Base-by-base conservation (phyloP, 2,329 filamentous ascomycete genomes). In the Curvularia spicifera region DNA sequence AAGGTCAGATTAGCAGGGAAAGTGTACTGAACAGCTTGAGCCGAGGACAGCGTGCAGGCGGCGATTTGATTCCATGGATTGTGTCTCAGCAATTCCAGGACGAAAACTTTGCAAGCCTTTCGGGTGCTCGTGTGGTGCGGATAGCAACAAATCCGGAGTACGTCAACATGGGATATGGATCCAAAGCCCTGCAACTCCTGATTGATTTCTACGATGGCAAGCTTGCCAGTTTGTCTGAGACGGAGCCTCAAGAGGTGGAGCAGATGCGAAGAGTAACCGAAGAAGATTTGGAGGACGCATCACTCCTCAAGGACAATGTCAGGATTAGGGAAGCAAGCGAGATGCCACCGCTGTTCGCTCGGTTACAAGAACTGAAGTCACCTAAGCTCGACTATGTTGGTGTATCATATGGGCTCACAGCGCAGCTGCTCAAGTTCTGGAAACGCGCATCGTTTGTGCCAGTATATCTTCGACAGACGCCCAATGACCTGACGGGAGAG, bases 61-160 rank as follows among this genome's bases (percentile, higher is more conserved):
- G 95, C 70, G 95, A 99, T 76, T 81, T 99, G 53, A 99, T 99
- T 56, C 95, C 95, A 0, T 99, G 95, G 95, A 85, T 98, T 31
- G 91, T 99, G 62, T 96, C 92, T 75, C 93, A 98, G 75, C 95
- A 99, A 75, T 99, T 97, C 81, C 95, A 98, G 73, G 95, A 99
- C 70, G 92, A 96, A 65, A 93, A 97, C 65, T 99, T 99, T 74
- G 95, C 94, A 12, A 89, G 91, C 40, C 84, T 99, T 0, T 98
- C 94, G 13, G 96, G 95, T 55, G 95, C 94, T 33, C 87, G 95
- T 60, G 82, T 99, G 46, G 94, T 99, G 15, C 88, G 95, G 48
- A 98, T 99, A 70, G 95, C 96, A 20, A 97, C 95, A 0, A 96
- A 97, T 74, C 95, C 96, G 0, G 93, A 98, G 66, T 97, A 97